phyloP scores from a whole-genome alignment of 768 basidiomycete genomes.

The Clitopilus hobsonii region DNA sequence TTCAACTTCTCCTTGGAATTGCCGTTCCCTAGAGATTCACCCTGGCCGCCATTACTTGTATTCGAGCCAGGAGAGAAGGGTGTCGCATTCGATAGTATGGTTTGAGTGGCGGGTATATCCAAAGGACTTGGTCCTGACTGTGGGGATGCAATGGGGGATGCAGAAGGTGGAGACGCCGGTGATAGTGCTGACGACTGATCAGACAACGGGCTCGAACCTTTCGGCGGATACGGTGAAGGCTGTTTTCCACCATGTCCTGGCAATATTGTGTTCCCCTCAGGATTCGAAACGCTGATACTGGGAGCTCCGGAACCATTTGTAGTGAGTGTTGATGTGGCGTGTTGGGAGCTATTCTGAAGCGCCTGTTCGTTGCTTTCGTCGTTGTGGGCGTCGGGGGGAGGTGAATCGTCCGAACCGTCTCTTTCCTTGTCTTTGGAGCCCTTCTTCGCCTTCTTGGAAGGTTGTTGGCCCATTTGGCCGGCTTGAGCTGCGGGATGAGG shows the following conservation, averaged over 20 bases:
- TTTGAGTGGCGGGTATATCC: constrained; percentile 77
- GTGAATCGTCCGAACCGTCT: constrained; percentile 34
- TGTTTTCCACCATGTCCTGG: constrained; percentile 19
- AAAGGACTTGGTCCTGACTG: constrained; percentile 47
- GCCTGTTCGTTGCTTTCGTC: constrained; percentile 36
- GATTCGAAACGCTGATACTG: constrained; percentile 39
- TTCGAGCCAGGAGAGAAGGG: constrained; percentile 51
- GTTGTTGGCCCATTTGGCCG: constrained; percentile 75
- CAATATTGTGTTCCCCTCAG: constrained; percentile 29
- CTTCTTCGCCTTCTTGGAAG: constrained; percentile 79
- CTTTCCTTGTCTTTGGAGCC: constrained; percentile 64
- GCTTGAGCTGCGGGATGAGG: constrained; percentile 55
- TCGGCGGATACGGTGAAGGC: constrained; percentile 34
- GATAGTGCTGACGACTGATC: constrained; percentile 33
- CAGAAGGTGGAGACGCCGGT: constrained; percentile 28
- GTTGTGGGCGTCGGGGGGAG: constrained; percentile 31
- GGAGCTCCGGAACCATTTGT: constrained; percentile 32
- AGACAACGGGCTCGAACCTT: constrained; percentile 18
- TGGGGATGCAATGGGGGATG: constrained; percentile 38
- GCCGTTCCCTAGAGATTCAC: constrained; percentile 37
- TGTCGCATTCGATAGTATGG: constrained; percentile 75
- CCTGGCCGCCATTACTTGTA: constrained; percentile 31
- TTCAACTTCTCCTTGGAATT: constrained; percentile 55
- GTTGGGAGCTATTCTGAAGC: constrained; percentile 39
- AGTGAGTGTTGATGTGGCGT: constrained; percentile 26